Evolutionary conservation across 129 eudicot species (phyloP), one percentile per base, ranked within the genome.

Genomic region (Arctium minus): DNA sequence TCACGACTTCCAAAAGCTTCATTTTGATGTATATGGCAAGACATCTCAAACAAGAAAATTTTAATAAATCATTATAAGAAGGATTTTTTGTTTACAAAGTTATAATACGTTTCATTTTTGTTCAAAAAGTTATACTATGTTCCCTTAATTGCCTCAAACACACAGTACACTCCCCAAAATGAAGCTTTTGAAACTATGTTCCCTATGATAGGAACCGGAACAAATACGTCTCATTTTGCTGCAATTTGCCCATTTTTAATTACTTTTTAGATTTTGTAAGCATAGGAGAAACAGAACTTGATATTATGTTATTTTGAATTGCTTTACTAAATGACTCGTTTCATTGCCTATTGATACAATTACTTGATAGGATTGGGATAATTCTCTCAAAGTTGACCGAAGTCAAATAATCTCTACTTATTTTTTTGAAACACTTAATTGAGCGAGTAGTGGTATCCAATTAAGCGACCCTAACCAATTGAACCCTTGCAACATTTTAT

Each of bases 221-320:
- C 18, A 56, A 56, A 15, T 15, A 15, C 2, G 7, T 56, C 65
- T 56, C 27, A 17, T 56, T 17, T 56, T 56, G 65, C 4, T 56
- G 65, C 65, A 50, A 13, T 50, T 50, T 50, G 62, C 62, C n/a
- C 62, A 13, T 13, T 15, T 13, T 37, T 17, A 46, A 11, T 10
- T 80, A 44, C 27, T n/a, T 1, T 71, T 33, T 80, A 33, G 37
- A 35, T 35, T 37, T 40, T 32, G 67, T 80, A 6, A 35, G 70
- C 38, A 71, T 80, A 32, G 13, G 17, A 50, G 70, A 44, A 80
- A 71, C 72, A 71, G n/a, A n/a, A 80, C 71, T 48, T 35, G 71
- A 48, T 48, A 8, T 31, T 69, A 44, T 46, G 46, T 69, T 29
- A n/a, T 46, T 70, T 30, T 46, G 31, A 32, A 9, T 50, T 50